Conservation (phyloP, 345 rosid species). For the Eucalyptus brandiana region DNA sequence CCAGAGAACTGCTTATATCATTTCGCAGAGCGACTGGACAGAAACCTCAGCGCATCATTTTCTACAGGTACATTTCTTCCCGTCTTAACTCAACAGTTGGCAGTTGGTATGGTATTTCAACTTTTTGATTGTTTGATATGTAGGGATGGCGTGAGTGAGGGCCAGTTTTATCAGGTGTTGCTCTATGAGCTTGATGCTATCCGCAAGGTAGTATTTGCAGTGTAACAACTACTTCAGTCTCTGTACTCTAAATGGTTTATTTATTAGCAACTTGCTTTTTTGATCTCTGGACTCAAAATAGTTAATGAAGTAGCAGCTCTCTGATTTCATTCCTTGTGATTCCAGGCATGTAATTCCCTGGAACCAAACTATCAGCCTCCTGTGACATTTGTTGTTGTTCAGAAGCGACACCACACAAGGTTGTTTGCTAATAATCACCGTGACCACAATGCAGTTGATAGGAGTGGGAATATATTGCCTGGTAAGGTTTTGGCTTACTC, state of each 20-base stretch:
- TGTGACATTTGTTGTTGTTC: slow-evolving; percentile 97
- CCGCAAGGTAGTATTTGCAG: slow-evolving; percentile 47
- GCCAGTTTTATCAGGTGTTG: slow-evolving; percentile 94
- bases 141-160: slow-evolving; percentile 99
- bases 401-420: slow-evolving; percentile 98
- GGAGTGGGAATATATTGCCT: slow-evolving; percentile 91
- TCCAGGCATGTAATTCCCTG: slow-evolving; percentile 89
- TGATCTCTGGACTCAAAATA: neutral
- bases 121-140: neutral
- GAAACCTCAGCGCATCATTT: slow-evolving; percentile 89
- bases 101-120: neutral
- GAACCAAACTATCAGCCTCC: slow-evolving; percentile 99
- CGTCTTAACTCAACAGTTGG: neutral
- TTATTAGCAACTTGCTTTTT: neutral
- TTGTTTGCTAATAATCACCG: slow-evolving; percentile 78
- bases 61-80: slow-evolving; percentile 48
- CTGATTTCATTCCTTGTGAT: neutral
- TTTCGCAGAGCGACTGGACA: slow-evolving; percentile 93
- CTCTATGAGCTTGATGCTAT: slow-evolving; percentile 95
- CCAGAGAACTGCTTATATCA: slow-evolving; percentile 90
- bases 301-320: neutral
- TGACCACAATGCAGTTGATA: slow-evolving; percentile 67
- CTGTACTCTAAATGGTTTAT: neutral
- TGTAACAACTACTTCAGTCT: neutral
- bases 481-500: slow-evolving; percentile 18